These are phyloP conservation scores for Chamaenerion angustifolium DNA, from an alignment of 345 rosid species.

Conservation along the genomic window DNA sequence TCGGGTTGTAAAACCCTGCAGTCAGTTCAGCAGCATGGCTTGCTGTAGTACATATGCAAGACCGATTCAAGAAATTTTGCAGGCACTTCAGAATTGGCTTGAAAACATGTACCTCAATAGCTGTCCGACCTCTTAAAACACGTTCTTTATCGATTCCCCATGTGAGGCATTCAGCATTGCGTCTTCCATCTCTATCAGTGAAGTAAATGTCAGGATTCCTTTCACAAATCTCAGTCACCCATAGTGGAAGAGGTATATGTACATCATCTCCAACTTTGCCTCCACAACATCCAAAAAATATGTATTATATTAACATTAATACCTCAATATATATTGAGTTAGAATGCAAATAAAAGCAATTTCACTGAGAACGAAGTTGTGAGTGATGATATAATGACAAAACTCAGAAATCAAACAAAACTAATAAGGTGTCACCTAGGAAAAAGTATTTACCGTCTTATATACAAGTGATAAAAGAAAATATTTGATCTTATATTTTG, in stretches of 20 bases:
- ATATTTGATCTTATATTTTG: too few relatives aligned
- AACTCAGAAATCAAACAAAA: too few relatives aligned
- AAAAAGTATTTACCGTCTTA: too few relatives aligned
- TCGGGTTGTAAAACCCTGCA: conserved; percentile 79
- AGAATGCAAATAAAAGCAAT: too few relatives aligned
- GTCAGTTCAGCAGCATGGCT: conserved; percentile 97
- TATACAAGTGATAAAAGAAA: too few relatives aligned
- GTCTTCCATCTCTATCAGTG: conserved; percentile 67
- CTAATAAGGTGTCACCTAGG: too few relatives aligned
- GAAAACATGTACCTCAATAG: conserved; percentile 55
- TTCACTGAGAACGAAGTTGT: too few relatives aligned
- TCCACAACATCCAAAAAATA: too few relatives aligned
- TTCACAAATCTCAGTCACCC: conserved; percentile 66
- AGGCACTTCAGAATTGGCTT: neutral
- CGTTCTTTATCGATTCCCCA: conserved; percentile 97
- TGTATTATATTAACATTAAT: too few relatives aligned
- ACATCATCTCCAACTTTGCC: conserved; percentile 97
- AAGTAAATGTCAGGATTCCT: conserved; percentile 80
- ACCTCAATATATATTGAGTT: too few relatives aligned
- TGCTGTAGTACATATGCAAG: conserved; percentile 19
- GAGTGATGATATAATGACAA: too few relatives aligned
- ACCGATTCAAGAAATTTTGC: neutral
- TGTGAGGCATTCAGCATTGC: conserved; percentile 75
- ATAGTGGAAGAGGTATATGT: conserved; percentile 62
- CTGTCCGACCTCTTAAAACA: conserved; percentile 80